Evolutionary conservation across 2,329 filamentous ascomycete species (phyloP).

Genomic region (Talaromyces piceae): DNA sequence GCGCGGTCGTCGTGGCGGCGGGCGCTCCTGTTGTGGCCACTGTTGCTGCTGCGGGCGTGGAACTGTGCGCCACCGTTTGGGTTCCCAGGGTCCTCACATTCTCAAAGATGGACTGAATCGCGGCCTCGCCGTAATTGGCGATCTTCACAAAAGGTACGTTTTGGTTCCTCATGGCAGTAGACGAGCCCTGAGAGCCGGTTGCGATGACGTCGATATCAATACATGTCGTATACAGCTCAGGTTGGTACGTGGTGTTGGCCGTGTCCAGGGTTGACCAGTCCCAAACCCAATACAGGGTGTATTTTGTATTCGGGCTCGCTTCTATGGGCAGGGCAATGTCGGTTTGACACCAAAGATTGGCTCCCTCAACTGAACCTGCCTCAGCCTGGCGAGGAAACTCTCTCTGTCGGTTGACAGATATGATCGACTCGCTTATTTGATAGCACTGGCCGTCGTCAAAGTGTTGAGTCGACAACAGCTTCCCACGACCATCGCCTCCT

Average conservation of each 20-base stretch:
- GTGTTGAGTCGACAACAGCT: slow-evolving; percentile 66
- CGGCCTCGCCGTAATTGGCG: slow-evolving; percentile 8
- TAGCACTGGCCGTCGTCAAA: slow-evolving; percentile 91
- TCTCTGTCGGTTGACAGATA: slow-evolving; percentile 53
- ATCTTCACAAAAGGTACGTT: neutral
- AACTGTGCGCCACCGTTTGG: neutral
- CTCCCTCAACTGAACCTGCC: slow-evolving; percentile 40
- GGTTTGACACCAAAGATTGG: slow-evolving; percentile 70
- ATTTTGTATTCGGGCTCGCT: slow-evolving; percentile 53
- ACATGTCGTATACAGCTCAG: slow-evolving; percentile 43
- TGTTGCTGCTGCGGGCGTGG: neutral
- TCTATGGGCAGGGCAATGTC: slow-evolving; percentile 68
- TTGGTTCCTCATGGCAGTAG: neutral
- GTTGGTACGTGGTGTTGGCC: slow-evolving; percentile 22
- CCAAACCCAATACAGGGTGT: slow-evolving; percentile 95
- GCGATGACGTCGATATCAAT: slow-evolving; percentile 42
- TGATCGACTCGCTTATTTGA: slow-evolving; percentile 56
- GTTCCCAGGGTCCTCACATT: neutral
- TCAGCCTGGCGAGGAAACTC: slow-evolving; percentile 47
- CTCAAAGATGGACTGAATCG: slow-evolving; percentile 4
- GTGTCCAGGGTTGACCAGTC: slow-evolving; percentile 63
- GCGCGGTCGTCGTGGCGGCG: neutral
- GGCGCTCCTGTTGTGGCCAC: neutral
- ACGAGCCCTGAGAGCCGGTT: slow-evolving; percentile 14
- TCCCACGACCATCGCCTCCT: slow-evolving; percentile 71